Base-by-base conservation (phyloP, 2,329 filamentous ascomycete species). In the Beauveria scarabaeidicola region DNA sequence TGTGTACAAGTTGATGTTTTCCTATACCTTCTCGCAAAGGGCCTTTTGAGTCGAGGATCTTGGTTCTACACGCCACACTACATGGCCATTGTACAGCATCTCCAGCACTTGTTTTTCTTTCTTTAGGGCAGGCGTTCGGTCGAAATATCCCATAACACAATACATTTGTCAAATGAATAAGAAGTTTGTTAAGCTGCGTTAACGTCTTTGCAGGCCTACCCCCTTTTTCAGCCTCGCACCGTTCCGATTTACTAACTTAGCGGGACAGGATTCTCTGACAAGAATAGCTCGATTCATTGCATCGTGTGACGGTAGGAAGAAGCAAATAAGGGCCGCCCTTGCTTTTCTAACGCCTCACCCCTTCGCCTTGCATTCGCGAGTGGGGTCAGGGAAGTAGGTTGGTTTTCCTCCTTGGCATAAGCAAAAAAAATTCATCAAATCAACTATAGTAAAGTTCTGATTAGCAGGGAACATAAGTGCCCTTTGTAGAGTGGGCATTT, bases 141-240 rank as follows among this genome's bases (percentile, higher is more conserved):
- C 53, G 44, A 44, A 40, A 48, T 57, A 48, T 57, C 21, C 44
- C 5, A 46, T 40, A 52, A 19, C 36, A 47, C 43, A 57, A 57
- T 57, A 56, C 29, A 36, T 23, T 38, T 25, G 5, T 56, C 15
- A 46, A n/a, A 15, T 55, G 11, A 7, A 32, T 19, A 13, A 1
- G 15, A 13, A 38, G 32, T 15, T 17, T 29, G 7, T 41, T 8
- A 3, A 36, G 5, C 5, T 36, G 11, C n/a, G 3, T 52, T 15
- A 11, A n/a, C 21, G 17, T 8, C 32, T 21, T 25, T 19, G 25
- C 19, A 5, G 25, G 43, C 32, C 29, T 15, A 25, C n/a, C 44
- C 44, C 21, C 17, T 50, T 51, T 50, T 15, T 6, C 19, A 57
- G 44, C 32, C 21, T 57, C 44, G 21, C 54, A 57, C 29, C 21